These are phyloP conservation scores for Fagopyrum tataricum DNA, from an alignment of 148 eudicot species.

Conservation along the genomic window DNA sequence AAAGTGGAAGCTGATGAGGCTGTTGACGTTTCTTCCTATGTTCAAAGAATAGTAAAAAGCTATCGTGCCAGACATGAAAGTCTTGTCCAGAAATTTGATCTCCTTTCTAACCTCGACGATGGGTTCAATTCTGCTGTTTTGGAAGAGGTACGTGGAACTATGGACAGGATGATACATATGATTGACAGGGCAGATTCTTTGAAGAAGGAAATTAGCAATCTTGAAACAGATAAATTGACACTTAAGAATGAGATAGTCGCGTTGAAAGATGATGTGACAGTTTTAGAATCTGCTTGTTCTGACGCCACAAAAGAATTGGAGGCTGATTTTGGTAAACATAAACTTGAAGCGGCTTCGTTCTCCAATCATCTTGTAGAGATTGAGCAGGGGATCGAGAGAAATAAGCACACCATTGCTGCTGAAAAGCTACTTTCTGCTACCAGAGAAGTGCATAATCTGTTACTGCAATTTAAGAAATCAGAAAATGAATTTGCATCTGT, in stretches of 20 bases:
- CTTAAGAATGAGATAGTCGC: slow-evolving; percentile 32
- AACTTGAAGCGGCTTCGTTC: slow-evolving; percentile 11
- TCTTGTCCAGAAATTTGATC: slow-evolving; percentile 38
- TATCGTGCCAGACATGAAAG: slow-evolving; percentile 35
- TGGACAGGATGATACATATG: slow-evolving; percentile 28
- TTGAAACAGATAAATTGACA: slow-evolving; percentile 43
- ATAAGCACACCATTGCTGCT: slow-evolving; percentile 26
- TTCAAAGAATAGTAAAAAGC: slow-evolving; percentile 43
- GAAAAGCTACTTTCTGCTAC: slow-evolving; percentile 41
- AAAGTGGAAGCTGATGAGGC: slow-evolving; percentile 32
- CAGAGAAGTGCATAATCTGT: slow-evolving; percentile 37
- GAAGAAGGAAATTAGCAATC: slow-evolving; percentile 31
- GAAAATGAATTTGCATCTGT: slow-evolving; percentile 24
- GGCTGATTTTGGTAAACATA: slow-evolving; percentile 21
- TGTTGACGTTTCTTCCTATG: slow-evolving; percentile 36
- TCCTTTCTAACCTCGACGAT: slow-evolving; percentile 47
- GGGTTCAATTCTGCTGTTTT: slow-evolving; percentile 47
- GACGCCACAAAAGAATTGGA: slow-evolving; percentile 47
- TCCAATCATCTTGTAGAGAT: neutral
- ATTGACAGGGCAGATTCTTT: slow-evolving; percentile 29
- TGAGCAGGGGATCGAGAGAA: slow-evolving; percentile 14
- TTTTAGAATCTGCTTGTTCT: slow-evolving; percentile 53
- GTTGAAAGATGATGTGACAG: slow-evolving; percentile 41
- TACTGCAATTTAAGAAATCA: slow-evolving; percentile 33
- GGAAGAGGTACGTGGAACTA: slow-evolving; percentile 41